Conservation (phyloP, 257 asterid species). For the Lavandula angustifolia region DNA sequence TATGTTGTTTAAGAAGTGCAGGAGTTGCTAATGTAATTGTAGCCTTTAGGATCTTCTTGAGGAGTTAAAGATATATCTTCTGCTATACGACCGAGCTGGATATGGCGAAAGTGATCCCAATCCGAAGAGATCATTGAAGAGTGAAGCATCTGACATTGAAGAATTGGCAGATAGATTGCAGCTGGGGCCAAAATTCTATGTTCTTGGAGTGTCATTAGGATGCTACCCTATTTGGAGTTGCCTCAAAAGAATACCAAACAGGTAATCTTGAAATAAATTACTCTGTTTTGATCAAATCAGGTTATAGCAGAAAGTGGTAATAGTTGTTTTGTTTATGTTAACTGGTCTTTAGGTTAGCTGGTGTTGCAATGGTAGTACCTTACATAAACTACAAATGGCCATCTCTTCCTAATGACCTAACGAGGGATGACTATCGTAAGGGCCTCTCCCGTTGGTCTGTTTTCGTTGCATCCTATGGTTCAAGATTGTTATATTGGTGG, state of each 20-base stretch:
- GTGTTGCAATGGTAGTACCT: slow-evolving; percentile 77
- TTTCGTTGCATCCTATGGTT: slow-evolving; percentile 53
- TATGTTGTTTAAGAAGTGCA: not conserved
- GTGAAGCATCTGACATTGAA: slow-evolving; percentile 81
- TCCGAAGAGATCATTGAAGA: slow-evolving; percentile 68
- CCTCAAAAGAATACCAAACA: slow-evolving; percentile 70
- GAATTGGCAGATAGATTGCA: slow-evolving; percentile 80
- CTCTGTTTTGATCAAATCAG: slow-evolving; percentile 1
- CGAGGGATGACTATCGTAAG: slow-evolving; percentile 70
- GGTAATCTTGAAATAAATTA: slow-evolving; percentile 39
- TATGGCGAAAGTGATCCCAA: slow-evolving; percentile 95
- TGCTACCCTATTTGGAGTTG: slow-evolving; percentile 83
- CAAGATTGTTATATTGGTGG: slow-evolving; percentile 83
- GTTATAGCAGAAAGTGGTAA: not conserved
- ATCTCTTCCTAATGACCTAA: slow-evolving; percentile 66
- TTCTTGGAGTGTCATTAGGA: slow-evolving; percentile 82
- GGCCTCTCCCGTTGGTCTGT: slow-evolving; percentile 60
- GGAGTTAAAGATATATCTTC: slow-evolving; percentile 59
- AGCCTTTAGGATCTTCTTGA: slow-evolving; percentile 66
- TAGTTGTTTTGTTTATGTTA: slow-evolving; percentile 5
- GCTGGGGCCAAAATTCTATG: slow-evolving; percentile 65
- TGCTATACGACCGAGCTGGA: slow-evolving; percentile 85
- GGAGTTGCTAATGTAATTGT: slow-evolving; percentile 36
- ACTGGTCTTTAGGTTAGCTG: slow-evolving; percentile 68
- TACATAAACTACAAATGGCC: slow-evolving; percentile 83